These are phyloP conservation scores for Candida nemodendra DNA, from an alignment of 805 yeast genomes.

Conservation along the genomic window DNA sequence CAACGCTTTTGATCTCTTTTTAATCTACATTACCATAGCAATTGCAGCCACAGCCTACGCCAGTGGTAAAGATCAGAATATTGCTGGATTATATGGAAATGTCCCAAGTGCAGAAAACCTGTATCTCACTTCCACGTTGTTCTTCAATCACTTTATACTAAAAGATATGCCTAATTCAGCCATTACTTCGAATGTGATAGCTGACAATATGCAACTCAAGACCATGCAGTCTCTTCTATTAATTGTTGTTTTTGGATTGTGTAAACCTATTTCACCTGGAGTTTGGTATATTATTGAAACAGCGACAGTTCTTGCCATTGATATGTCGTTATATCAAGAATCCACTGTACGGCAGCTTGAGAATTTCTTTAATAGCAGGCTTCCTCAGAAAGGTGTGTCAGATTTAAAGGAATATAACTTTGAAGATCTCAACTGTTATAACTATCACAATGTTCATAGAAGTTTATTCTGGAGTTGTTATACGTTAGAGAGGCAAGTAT, in stretches of 20 bases:
- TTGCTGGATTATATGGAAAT: no score
- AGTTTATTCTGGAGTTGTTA: conserved; percentile 46
- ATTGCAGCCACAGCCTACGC: no score
- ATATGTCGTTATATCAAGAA: conserved; percentile 16
- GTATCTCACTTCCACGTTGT: no score
- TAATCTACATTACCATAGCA: conserved; percentile 14
- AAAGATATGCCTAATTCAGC: conserved; percentile 4
- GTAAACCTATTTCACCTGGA: conserved; percentile 47
- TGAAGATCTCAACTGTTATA: conserved; percentile 8
- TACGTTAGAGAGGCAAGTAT: conserved; percentile 44
- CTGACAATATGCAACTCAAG: conserved; percentile 28
- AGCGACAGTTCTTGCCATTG: conserved; percentile 42
- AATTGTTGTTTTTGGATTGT: conserved; percentile 37
- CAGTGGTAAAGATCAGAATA: no score
- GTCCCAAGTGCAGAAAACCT: no score
- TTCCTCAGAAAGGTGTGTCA: background rate
- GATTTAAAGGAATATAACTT: conserved; percentile 3
- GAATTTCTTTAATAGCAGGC: background rate
- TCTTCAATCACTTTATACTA: no score
- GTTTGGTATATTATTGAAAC: conserved; percentile 45
- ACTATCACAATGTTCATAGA: conserved; percentile 19
- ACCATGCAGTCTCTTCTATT: conserved; percentile 38
- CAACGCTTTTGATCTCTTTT: conserved; percentile 15
- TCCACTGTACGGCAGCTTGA: conserved; percentile 3
- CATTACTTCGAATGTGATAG: background rate